Evolutionary conservation across 345 rosid species (phyloP).

Genomic region (Xanthoceras sorbifolium): DNA sequence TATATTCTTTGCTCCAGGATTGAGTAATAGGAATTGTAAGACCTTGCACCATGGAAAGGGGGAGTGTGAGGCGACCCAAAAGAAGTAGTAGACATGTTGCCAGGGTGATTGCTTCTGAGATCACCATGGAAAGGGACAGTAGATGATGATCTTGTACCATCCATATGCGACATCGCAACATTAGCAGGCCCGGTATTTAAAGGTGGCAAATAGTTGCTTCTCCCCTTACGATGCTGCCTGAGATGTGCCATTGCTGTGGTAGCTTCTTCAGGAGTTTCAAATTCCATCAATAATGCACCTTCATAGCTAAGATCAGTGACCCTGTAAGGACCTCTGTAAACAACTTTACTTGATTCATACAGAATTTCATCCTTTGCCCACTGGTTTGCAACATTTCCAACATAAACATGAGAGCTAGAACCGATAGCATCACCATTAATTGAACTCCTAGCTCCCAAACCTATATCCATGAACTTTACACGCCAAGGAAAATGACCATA

Average conservation of each 20-base stretch:
- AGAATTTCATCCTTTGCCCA: conserved; percentile 89
- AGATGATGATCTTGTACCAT: conserved; percentile 54
- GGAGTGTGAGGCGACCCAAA: conserved; percentile 51
- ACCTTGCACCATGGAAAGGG: conserved; percentile 23
- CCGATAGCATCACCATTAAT: conserved; percentile 82
- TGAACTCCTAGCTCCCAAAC: conserved; percentile 78
- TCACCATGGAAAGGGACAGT: conserved; percentile 38
- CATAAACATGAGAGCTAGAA: conserved; percentile 73
- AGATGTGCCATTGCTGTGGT: conserved; percentile 82
- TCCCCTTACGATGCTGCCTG: conserved; percentile 66
- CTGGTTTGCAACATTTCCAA: conserved; percentile 74
- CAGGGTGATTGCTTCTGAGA: conserved; percentile 38
- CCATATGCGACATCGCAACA: conserved; percentile 58
- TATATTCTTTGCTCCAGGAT: not conserved
- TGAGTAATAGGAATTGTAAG: conserved; percentile 2
- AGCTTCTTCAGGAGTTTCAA: conserved; percentile 91
- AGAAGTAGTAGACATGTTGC: conserved; percentile 39
- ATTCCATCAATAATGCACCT: conserved; percentile 87
- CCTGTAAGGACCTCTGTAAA: conserved; percentile 75
- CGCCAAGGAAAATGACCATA: conserved; percentile 79
- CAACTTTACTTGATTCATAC: conserved; percentile 82
- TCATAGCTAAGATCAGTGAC: conserved; percentile 76
- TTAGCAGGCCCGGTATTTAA: conserved; percentile 44
- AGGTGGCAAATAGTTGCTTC: conserved; percentile 44
- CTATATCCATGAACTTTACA: conserved; percentile 82